A percentile compares a stretch with the other conserved stretches of the same genome.
Evolutionary conservation across 2,329 filamentous ascomycete genomes (phyloP).

Genomic region (Ophiocordyceps camponoti-leonardi): DNA sequence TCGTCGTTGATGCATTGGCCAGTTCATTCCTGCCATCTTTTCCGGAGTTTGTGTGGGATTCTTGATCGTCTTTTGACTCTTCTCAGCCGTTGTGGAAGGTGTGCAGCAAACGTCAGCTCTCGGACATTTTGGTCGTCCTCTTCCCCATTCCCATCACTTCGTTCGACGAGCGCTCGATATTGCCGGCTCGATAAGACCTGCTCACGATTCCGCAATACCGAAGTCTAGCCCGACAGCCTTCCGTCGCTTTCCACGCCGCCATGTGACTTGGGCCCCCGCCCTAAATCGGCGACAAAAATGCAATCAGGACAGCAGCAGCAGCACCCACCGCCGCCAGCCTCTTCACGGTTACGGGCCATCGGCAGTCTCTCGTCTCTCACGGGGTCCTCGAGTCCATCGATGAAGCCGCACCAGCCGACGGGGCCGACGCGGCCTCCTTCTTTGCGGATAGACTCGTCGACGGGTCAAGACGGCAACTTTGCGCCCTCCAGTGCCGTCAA

Average conservation of each 20-base stretch:
- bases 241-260: slow-evolving; percentile 11
- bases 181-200: background rate
- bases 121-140: too few species aligned
- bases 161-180: too few species aligned
- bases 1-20: background rate
- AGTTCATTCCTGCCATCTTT: background rate
- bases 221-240: background rate
- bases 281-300: slow-evolving; percentile 22
- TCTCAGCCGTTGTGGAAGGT: too few species aligned
- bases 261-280: slow-evolving; percentile 20
- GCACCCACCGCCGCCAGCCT: slow-evolving; percentile 1
- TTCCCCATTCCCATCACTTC: too few species aligned
- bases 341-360: slow-evolving; percentile 22
- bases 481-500: slow-evolving; percentile 21
- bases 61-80: too few species aligned
- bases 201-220: background rate
- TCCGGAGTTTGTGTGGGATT: background rate
- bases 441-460: slow-evolving; percentile 13
- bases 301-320: slow-evolving; percentile 20
- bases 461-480: slow-evolving; percentile 10
- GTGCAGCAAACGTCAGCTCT: too few species aligned
- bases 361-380: slow-evolving; percentile 40
- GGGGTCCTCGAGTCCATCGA: slow-evolving; percentile 11
- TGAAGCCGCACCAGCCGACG: slow-evolving; percentile 8
- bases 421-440: slow-evolving; percentile 15